Base-by-base conservation (phyloP, 768 basidiomycete genomes). In the Serendipita vermifera region DNA sequence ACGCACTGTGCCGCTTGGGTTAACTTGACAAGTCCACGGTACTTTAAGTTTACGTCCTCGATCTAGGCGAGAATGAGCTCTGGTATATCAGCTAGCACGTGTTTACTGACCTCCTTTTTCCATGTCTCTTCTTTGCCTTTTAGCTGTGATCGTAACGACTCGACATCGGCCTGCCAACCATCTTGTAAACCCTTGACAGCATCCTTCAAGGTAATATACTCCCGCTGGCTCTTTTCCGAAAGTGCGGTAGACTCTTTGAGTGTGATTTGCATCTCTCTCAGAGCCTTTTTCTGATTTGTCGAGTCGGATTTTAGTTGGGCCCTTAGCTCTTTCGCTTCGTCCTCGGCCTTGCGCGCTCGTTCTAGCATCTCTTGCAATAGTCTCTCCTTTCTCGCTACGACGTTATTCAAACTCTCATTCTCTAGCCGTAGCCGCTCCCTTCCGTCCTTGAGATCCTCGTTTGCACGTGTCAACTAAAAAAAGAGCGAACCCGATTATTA, bases 371-470 rank as follows among this genome's bases (percentile, higher is more conserved):
- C 90, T 69, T 92, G 90, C 59, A 90, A 68, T 55, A 91, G 62
- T 60, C 90, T 75, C 69, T 93, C 90, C 66, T 92, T 92, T 58
- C 90, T 74, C 27, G 87, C 79, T 22, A 93, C 85, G 15, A 91
- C 88, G 59, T 88, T 87, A 63, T 89, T 89, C 61, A 92, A 67
- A 2, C 84, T 85, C 65, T 92, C 90, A 62, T 89, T 92, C 69
- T 93, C 90, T 51, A 88, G 64, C 57, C 87, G 69, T 60, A 91
- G 68, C 46, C 90, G 73, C 67, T 93, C 90, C 60, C 88, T 75
- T 2, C 80, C 83, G 66, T 92, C 90, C 66, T 90, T 91, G 65
- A 91, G 66, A 67, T 93, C 90, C 66, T 92, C 90, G 24, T 83
- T 84, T 68, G 87, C 86, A 39, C 88, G 72, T 35, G 88, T 90